Evolutionary conservation across 139 green algal species (phyloP), one percentile per base, ranked within the genome.

Genomic region (Chlamydomonas sp.): DNA sequence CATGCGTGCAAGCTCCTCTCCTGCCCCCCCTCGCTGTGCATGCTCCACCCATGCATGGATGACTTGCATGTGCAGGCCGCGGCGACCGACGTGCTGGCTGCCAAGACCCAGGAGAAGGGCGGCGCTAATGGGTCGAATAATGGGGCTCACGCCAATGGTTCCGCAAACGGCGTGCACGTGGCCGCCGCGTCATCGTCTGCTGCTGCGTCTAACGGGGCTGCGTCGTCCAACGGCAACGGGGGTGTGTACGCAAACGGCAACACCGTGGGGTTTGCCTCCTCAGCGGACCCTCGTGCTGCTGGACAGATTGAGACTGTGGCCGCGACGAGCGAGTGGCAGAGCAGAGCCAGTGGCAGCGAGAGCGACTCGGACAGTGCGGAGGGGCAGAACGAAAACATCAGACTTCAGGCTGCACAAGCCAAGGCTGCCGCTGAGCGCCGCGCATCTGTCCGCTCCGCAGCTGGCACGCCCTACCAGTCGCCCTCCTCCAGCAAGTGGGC

Each of bases 401-500:
- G 36, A 58, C 6, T 6, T 6, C 35, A 54, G 5, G 62, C 62
- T 22, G 37, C 36, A n/a, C 24, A 58, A 28, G 62, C 62, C 24
- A 69, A 57, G 37, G 62, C 35, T 58, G 10, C 10, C 61, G 29
- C n/a, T 26, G 38, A n/a, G 43, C 49, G 22, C 47, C 60, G 61
- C 49, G 71, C 71, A 35, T 43, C 35, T n/a, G n/a, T n/a, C 59
- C 39, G 22, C 13, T 65, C 54, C 86, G 75, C 82, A 2, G 73
- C 71, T 1, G 79, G 81, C 33, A 92, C 83, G 3, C 87, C 85
- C 2, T 91, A 92, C 73, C 70, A 62, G 10, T 73, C 49, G 22
- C 86, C 86, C 0, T n/a, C n/a, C n/a, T 81, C 84, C 29, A 83
- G 87, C n/a, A 75, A 72, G 8, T 95, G 89, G 89, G 82, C 73